A percentile compares a stretch with the other conserved stretches of the same genome.
Evolutionary conservation across 345 rosid species (phyloP).

Genomic region (Salix viminalis): DNA sequence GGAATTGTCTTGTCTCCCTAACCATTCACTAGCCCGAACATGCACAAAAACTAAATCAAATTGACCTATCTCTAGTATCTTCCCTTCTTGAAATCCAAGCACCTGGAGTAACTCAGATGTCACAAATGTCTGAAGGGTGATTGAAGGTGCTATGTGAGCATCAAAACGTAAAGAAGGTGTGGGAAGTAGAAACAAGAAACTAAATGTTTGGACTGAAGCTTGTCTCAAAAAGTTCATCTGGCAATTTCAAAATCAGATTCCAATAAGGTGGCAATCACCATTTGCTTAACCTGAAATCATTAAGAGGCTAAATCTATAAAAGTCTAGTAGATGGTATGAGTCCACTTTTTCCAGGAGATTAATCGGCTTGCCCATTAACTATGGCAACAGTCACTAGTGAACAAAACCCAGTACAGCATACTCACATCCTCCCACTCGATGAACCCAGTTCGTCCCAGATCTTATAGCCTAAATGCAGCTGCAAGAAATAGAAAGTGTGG

Average conservation of each 20-base stretch:
- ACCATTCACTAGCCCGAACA: slow-evolving; percentile 36
- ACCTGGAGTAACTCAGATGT: slow-evolving; percentile 41
- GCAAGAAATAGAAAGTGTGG: slow-evolving; percentile 21
- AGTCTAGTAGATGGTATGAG: background rate
- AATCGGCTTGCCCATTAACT: background rate
- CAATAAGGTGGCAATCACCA: slow-evolving; percentile 66
- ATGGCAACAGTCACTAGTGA: background rate
- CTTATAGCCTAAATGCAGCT: slow-evolving; percentile 85
- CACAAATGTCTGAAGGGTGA: slow-evolving; percentile 51
- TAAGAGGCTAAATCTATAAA: background rate
- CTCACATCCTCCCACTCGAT: slow-evolving; percentile 83
- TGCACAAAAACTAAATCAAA: slow-evolving; percentile 72
- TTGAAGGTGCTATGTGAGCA: background rate
- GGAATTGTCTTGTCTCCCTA: slow-evolving; percentile 18
- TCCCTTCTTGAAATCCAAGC: slow-evolving; percentile 73
- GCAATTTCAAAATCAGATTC: slow-evolving; percentile 55
- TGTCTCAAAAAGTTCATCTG: slow-evolving; percentile 63
- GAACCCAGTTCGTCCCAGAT: slow-evolving; percentile 78
- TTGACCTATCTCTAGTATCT: slow-evolving; percentile 36
- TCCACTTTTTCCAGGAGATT: background rate
- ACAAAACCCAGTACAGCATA: slow-evolving; percentile 1
- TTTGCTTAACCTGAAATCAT: slow-evolving; percentile 65
- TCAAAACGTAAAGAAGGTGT: background rate
- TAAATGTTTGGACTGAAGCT: slow-evolving; percentile 2
- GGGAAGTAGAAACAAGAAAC: background rate